Percentiles rank a stretch among this genome's conserved stretches.
These are phyloP conservation scores for Colletotrichum paranaense DNA, from an alignment of 2,329 filamentous ascomycete genomes.

Conservation along the genomic window DNA sequence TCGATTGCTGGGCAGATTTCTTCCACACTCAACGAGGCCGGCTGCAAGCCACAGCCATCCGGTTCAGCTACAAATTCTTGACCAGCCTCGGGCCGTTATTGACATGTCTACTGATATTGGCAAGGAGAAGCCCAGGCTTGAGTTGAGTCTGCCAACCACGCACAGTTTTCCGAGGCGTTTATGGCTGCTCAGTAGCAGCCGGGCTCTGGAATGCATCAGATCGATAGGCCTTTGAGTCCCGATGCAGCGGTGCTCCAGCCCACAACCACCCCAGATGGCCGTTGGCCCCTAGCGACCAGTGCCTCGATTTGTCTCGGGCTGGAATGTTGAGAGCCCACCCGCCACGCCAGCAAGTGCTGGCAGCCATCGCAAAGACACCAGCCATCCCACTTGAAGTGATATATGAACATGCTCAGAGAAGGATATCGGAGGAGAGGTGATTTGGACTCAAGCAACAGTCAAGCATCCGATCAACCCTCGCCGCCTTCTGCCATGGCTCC, in stretches of 20 bases:
- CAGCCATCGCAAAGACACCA: slow-evolving; percentile 8
- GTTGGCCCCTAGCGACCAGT: background rate
- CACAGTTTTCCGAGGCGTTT: background rate
- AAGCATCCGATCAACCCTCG: background rate
- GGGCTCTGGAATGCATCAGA: slow-evolving; percentile 8
- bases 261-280: background rate
- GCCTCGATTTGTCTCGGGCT: background rate
- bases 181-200: background rate
- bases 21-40: no score
- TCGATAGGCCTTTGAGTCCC: slow-evolving; percentile 2
- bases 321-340: slow-evolving; percentile 25
- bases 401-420: slow-evolving; percentile 15
- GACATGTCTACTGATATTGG: background rate
- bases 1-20: no score
- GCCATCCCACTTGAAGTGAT: slow-evolving; percentile 8
- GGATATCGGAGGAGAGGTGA: background rate
- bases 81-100: background rate
- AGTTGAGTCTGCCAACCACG: slow-evolving; percentile 11
- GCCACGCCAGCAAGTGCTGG: slow-evolving; percentile 24
- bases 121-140: background rate
- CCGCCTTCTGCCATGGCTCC: slow-evolving; percentile 17
- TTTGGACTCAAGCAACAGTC: background rate
- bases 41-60: background rate
- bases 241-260: background rate
- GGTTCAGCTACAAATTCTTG: background rate